Base-by-base conservation (phyloP, 202 grass and related monocot species). In the Sporobolus alterniflorus region DNA sequence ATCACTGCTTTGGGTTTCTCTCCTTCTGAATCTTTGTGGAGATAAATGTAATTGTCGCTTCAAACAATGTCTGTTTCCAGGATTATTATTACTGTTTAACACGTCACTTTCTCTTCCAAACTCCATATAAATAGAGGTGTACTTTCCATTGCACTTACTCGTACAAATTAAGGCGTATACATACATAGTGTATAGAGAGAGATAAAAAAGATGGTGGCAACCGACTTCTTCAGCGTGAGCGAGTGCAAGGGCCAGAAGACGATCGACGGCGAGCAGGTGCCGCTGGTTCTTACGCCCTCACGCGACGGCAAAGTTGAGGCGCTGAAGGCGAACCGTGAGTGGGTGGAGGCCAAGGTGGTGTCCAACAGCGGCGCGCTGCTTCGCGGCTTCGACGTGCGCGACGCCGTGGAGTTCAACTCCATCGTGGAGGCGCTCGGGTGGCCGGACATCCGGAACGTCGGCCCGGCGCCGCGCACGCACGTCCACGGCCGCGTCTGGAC, bases 361-460 rank as follows among this genome's bases (percentile, higher is more conserved):
- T 15, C 63, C 42, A 85, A 83, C 88, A 90, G 88, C 65, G 91
- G 52, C 42, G 7, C 90, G 4, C 88, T 94, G 12, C 78, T 90
- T 28, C 78, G 88, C 70, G 91, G 91, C 40, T 94, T 88, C 75
- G 85, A 88, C 79, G 91, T 94, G n/a, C 78, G 82, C 70, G 66
- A 88, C 78, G 85, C 88, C 43, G 78, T 11, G 2, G 79, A 71
- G 57, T 94, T 94, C 88, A 64, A 90, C 79, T 82, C 83, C 64
- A 47, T 90, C 78, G 91, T 94, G 10, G 91, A 86, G 40, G 88
- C 85, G 14, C 83, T 90, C 3, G 85, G 88, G 0, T 86, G 91
- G 91, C 85, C 89, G 41, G 91, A 90, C 88, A 94, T 94, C 70
- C 79, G 91, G 26, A 90, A 94, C 75, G 82, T 90, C 4, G 91